Evolutionary conservation across 441 rosid species (phyloP).

Genomic region (Theobroma grandiflorum): DNA sequence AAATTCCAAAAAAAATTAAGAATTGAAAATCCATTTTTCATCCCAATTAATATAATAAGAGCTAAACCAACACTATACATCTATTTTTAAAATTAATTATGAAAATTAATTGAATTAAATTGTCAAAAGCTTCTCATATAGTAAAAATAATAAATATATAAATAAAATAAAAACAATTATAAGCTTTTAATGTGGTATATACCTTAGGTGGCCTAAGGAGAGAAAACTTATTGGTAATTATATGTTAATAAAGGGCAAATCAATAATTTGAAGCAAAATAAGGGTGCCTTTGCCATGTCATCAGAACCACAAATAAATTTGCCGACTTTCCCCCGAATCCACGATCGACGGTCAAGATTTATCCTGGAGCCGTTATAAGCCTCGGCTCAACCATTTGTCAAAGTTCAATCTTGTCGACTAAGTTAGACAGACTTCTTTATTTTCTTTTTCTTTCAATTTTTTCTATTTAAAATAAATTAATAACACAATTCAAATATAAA

Average conservation of each 20-base stretch:
- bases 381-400: not conserved
- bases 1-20: no score
- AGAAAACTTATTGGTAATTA: no score
- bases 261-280: not conserved
- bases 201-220: no score
- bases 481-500: no score
- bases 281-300: not conserved
- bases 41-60: no score
- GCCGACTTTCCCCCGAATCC: not conserved
- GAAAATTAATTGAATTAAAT: no score
- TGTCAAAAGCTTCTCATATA: no score
- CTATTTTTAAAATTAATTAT: no score
- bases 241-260: not conserved
- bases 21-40: no score
- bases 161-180: not conserved
- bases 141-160: not conserved
- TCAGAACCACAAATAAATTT: not conserved
- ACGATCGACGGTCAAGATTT: constrained; percentile 8
- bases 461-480: no score
- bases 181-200: no score
- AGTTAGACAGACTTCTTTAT: not conserved
- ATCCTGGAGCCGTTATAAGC: not conserved
- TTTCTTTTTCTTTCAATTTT: not conserved
- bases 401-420: not conserved
- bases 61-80: no score